Percentiles rank a stretch among this genome's conserved stretches.
Evolutionary conservation across 352 stramenopile species (phyloP).

Genomic region (Globisporangium orthogonon): DNA sequence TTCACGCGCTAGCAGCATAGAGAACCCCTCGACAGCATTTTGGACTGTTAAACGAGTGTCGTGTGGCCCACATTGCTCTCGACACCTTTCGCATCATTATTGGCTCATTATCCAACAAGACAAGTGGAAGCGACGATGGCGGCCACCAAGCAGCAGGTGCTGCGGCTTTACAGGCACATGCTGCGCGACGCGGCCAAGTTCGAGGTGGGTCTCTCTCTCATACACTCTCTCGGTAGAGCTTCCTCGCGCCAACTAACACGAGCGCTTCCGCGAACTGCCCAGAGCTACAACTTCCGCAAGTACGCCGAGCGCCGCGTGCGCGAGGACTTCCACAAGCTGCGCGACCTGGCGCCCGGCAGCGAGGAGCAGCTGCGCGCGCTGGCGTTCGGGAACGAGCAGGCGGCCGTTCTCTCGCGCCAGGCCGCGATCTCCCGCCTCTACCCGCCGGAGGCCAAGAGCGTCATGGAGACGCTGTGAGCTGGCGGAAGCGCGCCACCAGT

Average conservation of each 20-base stretch:
- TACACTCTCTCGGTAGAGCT: not conserved
- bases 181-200: constrained; percentile 45
- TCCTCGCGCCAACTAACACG: too few relatives aligned
- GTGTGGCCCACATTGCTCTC: not conserved
- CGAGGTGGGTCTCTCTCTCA: constrained; percentile 24
- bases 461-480: constrained; percentile 42
- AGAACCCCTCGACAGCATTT: not conserved
- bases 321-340: constrained; percentile 73
- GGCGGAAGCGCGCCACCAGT: too few relatives aligned
- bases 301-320: constrained; percentile 62
- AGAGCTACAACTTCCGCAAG: constrained; percentile 75
- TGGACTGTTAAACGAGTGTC: not conserved
- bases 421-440: constrained; percentile 64
- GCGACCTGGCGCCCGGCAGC: constrained; percentile 30
- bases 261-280: not conserved
- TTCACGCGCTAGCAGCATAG: not conserved
- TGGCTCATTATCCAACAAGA: not conserved
- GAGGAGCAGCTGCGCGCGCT: constrained; percentile 48
- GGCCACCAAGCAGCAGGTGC: constrained; percentile 32
- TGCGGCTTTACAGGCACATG: constrained; percentile 52
- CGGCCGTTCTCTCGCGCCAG: constrained; percentile 51
- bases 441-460: constrained; percentile 49
- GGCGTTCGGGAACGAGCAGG: constrained; percentile 35
- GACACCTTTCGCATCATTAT: not conserved
- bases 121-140: constrained; percentile 9